These are phyloP conservation scores for Obelidium mucronatum DNA, from an alignment of 192 early-diverging fungal genomes.

Conservation along the genomic window DNA sequence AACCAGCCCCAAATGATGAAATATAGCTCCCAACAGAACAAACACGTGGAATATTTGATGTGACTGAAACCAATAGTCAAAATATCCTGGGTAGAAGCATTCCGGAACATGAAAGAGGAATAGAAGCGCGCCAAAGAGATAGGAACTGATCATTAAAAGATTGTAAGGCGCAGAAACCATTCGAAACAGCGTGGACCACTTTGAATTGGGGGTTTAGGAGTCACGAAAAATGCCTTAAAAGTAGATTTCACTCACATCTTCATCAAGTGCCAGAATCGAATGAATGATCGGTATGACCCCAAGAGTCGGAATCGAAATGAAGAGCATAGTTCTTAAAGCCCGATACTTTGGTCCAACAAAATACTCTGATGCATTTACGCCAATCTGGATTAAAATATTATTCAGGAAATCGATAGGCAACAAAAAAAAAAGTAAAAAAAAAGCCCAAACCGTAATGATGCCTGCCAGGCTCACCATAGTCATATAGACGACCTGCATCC, in stretches of 20 bases:
- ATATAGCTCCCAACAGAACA: constrained; percentile 73
- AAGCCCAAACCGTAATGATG: constrained; percentile 59
- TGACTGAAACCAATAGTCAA: constrained; percentile 82
- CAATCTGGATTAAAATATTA: constrained; percentile 46
- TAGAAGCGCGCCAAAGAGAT: constrained; percentile 82
- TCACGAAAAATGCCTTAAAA: background rate
- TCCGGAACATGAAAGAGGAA: constrained; percentile 88
- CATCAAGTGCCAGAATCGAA: constrained; percentile 38
- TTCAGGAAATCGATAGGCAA: background rate
- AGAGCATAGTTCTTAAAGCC: constrained; percentile 77
- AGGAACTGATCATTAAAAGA: constrained; percentile 73
- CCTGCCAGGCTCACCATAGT: constrained; percentile 68
- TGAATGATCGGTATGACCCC: constrained; percentile 79
- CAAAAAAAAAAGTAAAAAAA: background rate
- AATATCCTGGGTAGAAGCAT: constrained; percentile 80
- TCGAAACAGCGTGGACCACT: constrained; percentile 35
- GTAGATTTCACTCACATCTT: constrained; percentile 7
- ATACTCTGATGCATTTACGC: constrained; percentile 54
- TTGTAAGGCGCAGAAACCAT: constrained; percentile 71
- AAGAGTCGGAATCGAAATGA: constrained; percentile 79
- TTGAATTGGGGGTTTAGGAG: background rate
- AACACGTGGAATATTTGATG: constrained; percentile 92
- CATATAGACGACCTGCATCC: constrained; percentile 61
- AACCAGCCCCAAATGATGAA: constrained; percentile 17
- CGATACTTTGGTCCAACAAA: constrained; percentile 81